A percentile compares a stretch with the other conserved stretches of the same genome.
These are phyloP conservation scores for Euclidium syriacum DNA, from an alignment of 345 rosid species.

Conservation along the genomic window DNA sequence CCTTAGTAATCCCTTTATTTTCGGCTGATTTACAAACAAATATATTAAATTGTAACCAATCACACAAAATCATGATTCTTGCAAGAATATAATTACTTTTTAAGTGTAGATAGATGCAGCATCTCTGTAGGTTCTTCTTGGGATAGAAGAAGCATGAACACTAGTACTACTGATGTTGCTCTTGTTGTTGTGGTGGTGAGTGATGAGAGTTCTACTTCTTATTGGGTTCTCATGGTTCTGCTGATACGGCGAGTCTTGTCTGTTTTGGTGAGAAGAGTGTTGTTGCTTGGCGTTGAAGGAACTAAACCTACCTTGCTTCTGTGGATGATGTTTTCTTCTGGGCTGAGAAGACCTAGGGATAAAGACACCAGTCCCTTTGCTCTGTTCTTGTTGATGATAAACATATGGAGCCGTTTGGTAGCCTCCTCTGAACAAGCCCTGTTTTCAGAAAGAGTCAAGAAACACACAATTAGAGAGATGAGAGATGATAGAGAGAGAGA, in stretches of 20 bases:
- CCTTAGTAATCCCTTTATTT: slow-evolving; percentile 9
- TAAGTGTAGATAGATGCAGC: slow-evolving; percentile 28
- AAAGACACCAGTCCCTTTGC: slow-evolving; percentile 94
- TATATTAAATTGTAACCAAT: slow-evolving; percentile 12
- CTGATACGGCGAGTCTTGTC: slow-evolving; percentile 22
- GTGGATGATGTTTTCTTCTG: slow-evolving; percentile 44
- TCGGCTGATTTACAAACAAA: slow-evolving; percentile 26
- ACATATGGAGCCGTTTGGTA: slow-evolving; percentile 40
- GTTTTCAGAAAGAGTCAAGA: slow-evolving; percentile 17
- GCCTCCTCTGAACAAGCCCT: slow-evolving; percentile 45
- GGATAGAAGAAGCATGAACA: slow-evolving; percentile 34
- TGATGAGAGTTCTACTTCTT: slow-evolving; percentile 20
- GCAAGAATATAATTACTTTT: not conserved
- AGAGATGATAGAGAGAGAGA: not conserved
- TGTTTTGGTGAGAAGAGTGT: slow-evolving; percentile 25
- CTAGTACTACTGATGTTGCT: slow-evolving; percentile 5
- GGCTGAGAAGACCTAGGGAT: slow-evolving; percentile 67
- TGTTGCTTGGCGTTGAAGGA: slow-evolving; percentile 45
- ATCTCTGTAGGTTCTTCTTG: slow-evolving; percentile 37
- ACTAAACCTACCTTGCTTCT: slow-evolving; percentile 52
- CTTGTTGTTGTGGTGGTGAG: slow-evolving; percentile 8
- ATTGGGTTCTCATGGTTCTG: slow-evolving; percentile 33
- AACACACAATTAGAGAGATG: slow-evolving; percentile 2
- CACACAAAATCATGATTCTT: slow-evolving; percentile 20
- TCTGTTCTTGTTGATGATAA: slow-evolving; percentile 49